phyloP scores from a whole-genome alignment of 192 early-diverging fungal genomes.

The Coemansia sp. region DNA sequence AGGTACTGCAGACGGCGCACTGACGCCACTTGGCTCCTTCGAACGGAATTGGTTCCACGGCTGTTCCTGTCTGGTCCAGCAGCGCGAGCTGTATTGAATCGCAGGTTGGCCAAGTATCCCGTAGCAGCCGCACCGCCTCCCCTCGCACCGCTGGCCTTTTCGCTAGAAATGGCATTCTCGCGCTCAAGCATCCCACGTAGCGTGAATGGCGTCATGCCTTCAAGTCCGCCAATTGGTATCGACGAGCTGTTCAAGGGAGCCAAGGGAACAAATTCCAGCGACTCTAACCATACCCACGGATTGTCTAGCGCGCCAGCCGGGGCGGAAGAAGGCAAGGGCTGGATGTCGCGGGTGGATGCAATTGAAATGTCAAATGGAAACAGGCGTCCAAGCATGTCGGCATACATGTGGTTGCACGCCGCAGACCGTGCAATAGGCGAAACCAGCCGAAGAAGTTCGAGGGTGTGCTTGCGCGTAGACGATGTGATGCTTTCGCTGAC shows the following conservation, averaged over 20 bases:
- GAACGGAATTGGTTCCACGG: background rate
- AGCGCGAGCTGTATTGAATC: constrained; percentile 1
- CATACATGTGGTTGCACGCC: constrained; percentile 1
- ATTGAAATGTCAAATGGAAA: constrained; percentile 42
- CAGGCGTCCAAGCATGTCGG: constrained; percentile 29
- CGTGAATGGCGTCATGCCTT: constrained; percentile 54
- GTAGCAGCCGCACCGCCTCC: background rate
- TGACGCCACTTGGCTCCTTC: constrained; percentile 5
- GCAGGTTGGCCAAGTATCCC: constrained; percentile 26
- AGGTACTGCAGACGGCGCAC: constrained; percentile 25
- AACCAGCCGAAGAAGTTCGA: constrained; percentile 26
- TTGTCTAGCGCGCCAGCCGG: constrained; percentile 20
- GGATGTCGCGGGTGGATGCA: constrained; percentile 24
- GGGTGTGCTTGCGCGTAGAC: constrained; percentile 36
- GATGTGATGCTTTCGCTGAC: constrained; percentile 39
- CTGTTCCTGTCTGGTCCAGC: background rate
- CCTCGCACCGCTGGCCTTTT: background rate
- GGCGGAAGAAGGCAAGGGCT: constrained; percentile 8
- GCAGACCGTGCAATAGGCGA: constrained; percentile 19
- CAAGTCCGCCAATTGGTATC: constrained; percentile 21
- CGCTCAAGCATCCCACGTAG: constrained; percentile 42
- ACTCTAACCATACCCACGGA: constrained; percentile 48
- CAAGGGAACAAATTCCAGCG: constrained; percentile 41
- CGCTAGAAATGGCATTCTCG: constrained; percentile 13
- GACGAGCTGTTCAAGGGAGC: constrained; percentile 15